Conservation (phyloP, 306 rosid species). For the Cyamopsis tetragonoloba region DNA sequence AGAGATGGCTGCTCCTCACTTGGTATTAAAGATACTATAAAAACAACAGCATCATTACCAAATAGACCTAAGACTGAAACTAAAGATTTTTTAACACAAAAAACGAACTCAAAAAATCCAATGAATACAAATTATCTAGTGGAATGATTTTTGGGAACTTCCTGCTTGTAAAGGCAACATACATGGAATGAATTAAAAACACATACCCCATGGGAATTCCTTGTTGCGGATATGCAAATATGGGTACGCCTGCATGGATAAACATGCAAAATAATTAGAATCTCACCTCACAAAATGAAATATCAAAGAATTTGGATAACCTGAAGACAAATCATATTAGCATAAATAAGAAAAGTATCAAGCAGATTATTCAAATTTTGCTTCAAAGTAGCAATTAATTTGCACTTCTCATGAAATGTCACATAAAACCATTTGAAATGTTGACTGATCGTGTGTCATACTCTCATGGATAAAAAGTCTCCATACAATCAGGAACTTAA, state of each 20-base stretch:
- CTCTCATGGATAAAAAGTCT: not conserved
- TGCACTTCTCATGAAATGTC: not conserved
- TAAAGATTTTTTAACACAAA: not conserved
- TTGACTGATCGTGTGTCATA: not conserved
- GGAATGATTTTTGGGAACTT: not conserved
- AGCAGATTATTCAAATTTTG: not conserved
- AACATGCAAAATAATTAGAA: constrained; percentile 3
- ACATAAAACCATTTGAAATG: not conserved
- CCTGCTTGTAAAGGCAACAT: not conserved
- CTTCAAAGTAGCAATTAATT: not conserved
- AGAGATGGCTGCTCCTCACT: not conserved
- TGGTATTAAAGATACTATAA: not conserved
- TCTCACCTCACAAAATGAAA: not conserved
- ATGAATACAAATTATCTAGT: not conserved
- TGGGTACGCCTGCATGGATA: constrained; percentile 36
- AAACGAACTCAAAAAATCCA: not conserved
- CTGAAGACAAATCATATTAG: not conserved
- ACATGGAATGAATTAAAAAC: constrained; percentile 15
- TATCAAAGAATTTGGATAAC: not conserved
- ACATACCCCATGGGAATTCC: constrained; percentile 99
- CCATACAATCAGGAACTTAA: not conserved
- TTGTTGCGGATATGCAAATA: constrained; percentile 85
- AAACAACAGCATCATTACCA: not conserved
- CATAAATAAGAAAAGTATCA: not conserved
- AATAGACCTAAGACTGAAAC: not conserved